A percentile compares a stretch with the other conserved stretches of the same genome.
Evolutionary conservation across 2,329 filamentous ascomycete species (phyloP).

Genomic region (Alternaria postmessia): DNA sequence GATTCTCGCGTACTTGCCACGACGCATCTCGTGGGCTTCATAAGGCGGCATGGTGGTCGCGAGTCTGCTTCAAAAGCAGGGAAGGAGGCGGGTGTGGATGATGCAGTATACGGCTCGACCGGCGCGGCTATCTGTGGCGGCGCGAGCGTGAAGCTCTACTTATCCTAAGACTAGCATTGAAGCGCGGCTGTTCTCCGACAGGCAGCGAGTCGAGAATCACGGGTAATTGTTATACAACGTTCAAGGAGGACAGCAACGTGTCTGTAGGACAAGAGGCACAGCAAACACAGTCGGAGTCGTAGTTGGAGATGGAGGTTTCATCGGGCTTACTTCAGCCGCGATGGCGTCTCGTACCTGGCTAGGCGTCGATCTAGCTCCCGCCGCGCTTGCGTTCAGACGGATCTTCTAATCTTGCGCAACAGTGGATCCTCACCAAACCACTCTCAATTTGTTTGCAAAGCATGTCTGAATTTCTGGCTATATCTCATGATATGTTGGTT

Average conservation of each 20-base stretch:
- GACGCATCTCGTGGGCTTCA: slow-evolving; percentile 46
- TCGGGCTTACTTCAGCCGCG: slow-evolving; percentile 10
- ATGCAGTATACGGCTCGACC: slow-evolving; percentile 1
- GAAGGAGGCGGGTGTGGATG: neutral
- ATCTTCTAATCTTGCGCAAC: slow-evolving; percentile 3
- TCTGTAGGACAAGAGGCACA: slow-evolving; percentile 7
- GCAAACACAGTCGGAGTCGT: slow-evolving; percentile 21
- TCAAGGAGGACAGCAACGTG: neutral
- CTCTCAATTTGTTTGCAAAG: neutral
- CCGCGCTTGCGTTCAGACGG: neutral
- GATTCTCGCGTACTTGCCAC: slow-evolving; percentile 50
- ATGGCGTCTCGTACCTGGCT: slow-evolving; percentile 23
- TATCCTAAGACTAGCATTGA: slow-evolving; percentile 18
- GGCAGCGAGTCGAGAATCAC: neutral
- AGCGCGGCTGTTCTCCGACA: slow-evolving; percentile 4
- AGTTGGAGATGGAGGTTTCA: slow-evolving; percentile 15
- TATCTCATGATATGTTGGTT: neutral
- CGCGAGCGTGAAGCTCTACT: slow-evolving; percentile 20
- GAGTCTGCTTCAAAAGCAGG: neutral
- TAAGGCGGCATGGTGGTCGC: slow-evolving; percentile 34
- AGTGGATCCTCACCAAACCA: neutral
- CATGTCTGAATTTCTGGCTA: neutral
- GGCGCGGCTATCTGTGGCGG: slow-evolving; percentile 18
- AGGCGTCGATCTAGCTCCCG: slow-evolving; percentile 18
- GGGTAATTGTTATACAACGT: neutral